These are phyloP conservation scores for Fusarium tuaranense DNA, from an alignment of 2,329 filamentous ascomycete genomes.

Conservation along the genomic window DNA sequence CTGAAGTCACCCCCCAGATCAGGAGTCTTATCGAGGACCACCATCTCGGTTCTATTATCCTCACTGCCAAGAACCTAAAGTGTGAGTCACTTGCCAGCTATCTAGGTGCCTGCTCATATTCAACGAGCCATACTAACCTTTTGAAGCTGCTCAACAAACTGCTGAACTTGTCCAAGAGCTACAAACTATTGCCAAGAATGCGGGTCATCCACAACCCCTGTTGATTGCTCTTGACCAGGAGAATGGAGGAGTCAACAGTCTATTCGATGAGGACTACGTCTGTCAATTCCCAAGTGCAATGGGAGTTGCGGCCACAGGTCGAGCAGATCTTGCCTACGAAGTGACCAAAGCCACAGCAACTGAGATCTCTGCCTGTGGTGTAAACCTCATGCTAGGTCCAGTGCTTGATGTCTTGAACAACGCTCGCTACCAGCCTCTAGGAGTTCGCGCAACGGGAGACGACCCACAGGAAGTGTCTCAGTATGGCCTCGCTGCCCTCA, in stretches of 20 bases:
- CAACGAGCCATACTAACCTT: slow-evolving; percentile 29
- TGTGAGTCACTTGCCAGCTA: slow-evolving; percentile 63
- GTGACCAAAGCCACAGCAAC: slow-evolving; percentile 94
- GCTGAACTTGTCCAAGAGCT: slow-evolving; percentile 89
- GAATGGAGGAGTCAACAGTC: slow-evolving; percentile 96
- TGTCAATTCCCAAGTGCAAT: slow-evolving; percentile 97
- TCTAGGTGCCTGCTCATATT: not conserved
- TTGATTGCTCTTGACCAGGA: slow-evolving; percentile 95
- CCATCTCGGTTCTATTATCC: slow-evolving; percentile 87
- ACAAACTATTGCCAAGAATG: slow-evolving; percentile 90
- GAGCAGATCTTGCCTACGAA: slow-evolving; percentile 85
- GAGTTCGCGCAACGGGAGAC: slow-evolving; percentile 89
- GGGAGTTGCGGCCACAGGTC: slow-evolving; percentile 94
- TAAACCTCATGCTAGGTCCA: slow-evolving; percentile 95
- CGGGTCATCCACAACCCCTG: slow-evolving; percentile 89
- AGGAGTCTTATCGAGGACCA: slow-evolving; percentile 83
- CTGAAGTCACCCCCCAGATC: slow-evolving; percentile 85
- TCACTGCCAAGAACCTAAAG: slow-evolving; percentile 88
- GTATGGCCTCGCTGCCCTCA: slow-evolving; percentile 90
- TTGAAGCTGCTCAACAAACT: slow-evolving; percentile 87
- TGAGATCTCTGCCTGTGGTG: slow-evolving; percentile 90
- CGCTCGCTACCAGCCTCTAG: slow-evolving; percentile 88
- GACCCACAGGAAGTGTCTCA: slow-evolving; percentile 95
- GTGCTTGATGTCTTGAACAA: slow-evolving; percentile 95
- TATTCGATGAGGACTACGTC: slow-evolving; percentile 95